Base-by-base conservation (phyloP, 1,139 yeast genomes). In the Pichia sp. region DNA sequence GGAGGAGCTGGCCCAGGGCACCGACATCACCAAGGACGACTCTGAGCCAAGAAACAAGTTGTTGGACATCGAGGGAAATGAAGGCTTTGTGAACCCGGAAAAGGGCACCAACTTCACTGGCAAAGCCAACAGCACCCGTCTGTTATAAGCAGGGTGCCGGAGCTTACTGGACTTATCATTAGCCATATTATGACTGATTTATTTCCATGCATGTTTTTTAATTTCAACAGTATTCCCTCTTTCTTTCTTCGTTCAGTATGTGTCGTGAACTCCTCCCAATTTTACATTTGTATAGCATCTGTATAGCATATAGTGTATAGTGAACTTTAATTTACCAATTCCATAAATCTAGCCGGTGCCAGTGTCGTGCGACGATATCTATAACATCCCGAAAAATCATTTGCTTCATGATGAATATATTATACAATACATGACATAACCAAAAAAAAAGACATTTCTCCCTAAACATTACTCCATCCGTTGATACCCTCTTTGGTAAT, bases 401-500 rank as follows among this genome's bases (percentile, higher is more conserved):
- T n/a, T n/a, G n/a, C n/a, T n/a, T 8, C 4, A 34, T n/a, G 13
- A n/a, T 34, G 13, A 8, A 34, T 11, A 34, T 8, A 11, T 34
- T 8, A 34, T 4, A 5, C 26, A 19, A n/a, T 41, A 7, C 26
- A 41, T 11, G 4, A 8, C 11, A 5, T 11, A 8, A 41, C 26
- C 34, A 50, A 57, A 16, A 53, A 23, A 23, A 23, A 23, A 23
- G 26, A 23, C 26, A 23, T 23, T 23, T 23, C 26, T 23, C 26
- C 26, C 26, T 23, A 23, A 23, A 23, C 26, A 47, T 50, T 56
- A 45, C 55, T 49, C 61, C 62, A 59, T 3, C 62, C 62, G 43
- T 55, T 55, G 8, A 58, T 50, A 5, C 62, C 62, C 30, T 58
- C 62, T 32, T 51, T 57, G 1, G 61, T 54, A 8, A 59, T 52